Evolutionary conservation across 1,284 basidiomycete genomes (phyloP), one percentile per base, ranked within the genome.

Genomic region (Pseudozyma sp.): DNA sequence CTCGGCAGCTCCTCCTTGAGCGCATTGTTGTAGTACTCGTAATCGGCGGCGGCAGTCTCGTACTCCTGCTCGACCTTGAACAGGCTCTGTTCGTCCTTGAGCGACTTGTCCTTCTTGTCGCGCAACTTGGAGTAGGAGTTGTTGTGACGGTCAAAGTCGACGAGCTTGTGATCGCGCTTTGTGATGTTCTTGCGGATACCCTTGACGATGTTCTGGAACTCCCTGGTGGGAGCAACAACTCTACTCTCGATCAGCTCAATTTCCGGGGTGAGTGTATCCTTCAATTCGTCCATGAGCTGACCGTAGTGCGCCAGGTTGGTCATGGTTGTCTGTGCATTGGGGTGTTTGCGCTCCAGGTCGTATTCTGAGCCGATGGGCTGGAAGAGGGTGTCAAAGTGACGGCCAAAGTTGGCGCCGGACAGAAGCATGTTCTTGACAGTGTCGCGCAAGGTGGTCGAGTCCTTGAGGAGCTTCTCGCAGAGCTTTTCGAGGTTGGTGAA

Each of bases 91-190:
- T 85, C 84, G 46, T 85, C 84, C 60, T 85, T 85, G 54, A 83
- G 69, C 37, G 81, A 73, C 47, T 84, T 84, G 11, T 84, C 83
- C 87, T 97, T 97, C 89, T 99, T 99, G 84, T 97, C 94, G 57
- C 94, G 88, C 62, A 98, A 88, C 86, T 99, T 99, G 61, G 91
- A 94, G 79, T 97, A 87, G 19, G 94, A 92, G 84, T 97, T 98
- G 86, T 97, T 98, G 88, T 90, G 92, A 47, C 97, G 91, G 86
- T 99, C 97, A 78, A 91, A 99, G 85, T 99, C 97, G 47, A 92
- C 87, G 53, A 98, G 88, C 91, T 99, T 99, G 86, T 99, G 97
- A 55, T 98, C 94, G 42, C 97, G 89, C 87, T 99, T 99, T 14
- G 91, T 92, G 81, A 96, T 93, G 33, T 90, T 94, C 88, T 99